Conservation (phyloP, 495 filamentous ascomycete genomes). For the Xylaria longipes region DNA sequence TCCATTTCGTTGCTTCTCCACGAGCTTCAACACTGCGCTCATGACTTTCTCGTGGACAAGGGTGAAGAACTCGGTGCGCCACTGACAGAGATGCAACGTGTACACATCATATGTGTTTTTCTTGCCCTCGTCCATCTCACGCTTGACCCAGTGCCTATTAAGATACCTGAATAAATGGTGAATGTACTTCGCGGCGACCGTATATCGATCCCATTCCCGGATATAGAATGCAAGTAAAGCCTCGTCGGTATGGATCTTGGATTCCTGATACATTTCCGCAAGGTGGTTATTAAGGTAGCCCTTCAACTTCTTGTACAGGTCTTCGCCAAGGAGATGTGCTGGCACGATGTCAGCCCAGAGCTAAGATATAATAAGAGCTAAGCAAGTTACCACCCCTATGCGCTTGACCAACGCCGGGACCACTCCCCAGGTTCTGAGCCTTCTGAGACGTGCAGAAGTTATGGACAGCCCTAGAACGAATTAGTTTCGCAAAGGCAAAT, state of each 20-base stretch:
- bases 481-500: constrained; percentile 33
- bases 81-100: constrained; percentile 92
- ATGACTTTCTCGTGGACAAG: constrained; percentile 87
- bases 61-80: constrained; percentile 89
- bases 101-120: constrained; percentile 99
- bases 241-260: constrained; percentile 83
- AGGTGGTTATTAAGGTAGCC: constrained; percentile 83
- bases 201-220: constrained; percentile 94
- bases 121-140: constrained; percentile 98
- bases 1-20: constrained; percentile 96
- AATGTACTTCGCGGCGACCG: constrained; percentile 91
- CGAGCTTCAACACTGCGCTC: constrained; percentile 90
- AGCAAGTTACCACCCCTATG: constrained; percentile 75
- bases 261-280: constrained; percentile 65
- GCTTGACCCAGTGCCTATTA: constrained; percentile 98
- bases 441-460: constrained; percentile 99
- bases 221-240: constrained; percentile 95
- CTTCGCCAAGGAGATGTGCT: constrained; percentile 95
- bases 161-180: constrained; percentile 97
- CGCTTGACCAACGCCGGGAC: constrained; percentile 52
- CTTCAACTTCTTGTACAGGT: constrained; percentile 90
- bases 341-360: constrained; percentile 23
- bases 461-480: constrained; percentile 76
- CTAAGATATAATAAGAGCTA: constrained; percentile 12
- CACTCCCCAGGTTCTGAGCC: constrained; percentile 60